Base-by-base conservation (phyloP, 768 basidiomycete genomes). In the Mycena leptocephala region DNA sequence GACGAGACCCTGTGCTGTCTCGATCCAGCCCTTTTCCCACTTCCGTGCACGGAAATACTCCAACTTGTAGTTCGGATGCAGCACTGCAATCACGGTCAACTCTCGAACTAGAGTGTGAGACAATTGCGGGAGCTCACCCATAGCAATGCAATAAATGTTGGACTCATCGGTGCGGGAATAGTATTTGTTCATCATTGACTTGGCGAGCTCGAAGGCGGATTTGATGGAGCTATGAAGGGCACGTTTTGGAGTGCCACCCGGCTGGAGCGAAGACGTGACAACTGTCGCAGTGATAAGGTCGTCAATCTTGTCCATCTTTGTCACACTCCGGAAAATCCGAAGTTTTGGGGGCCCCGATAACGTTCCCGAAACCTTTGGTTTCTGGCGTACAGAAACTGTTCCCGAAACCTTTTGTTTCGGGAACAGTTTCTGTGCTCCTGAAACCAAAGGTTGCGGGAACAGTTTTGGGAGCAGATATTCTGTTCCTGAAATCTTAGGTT, bases 271-370 rank as follows among this genome's bases (percentile, higher is more conserved):
- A 28, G 55, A 13, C 9, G 55, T 22, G 66, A 48, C 48, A 26
- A 64, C 30, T 2, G 41, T 70, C 1, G 20, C 58, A 22, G 78
- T 73, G 32, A 85, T 59, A 14, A 70, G 37, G 39, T 80, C 41
- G 59, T 86, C 81, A 20, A 86, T 83, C 24, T 74, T 63, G 56
- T 87, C 84, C 84, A 86, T 85, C 0, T 84, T 84, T n/a, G n/a
- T n/a, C n/a, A n/a, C n/a, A n/a, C n/a, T n/a, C n/a, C n/a, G n/a
- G n/a, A n/a, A n/a, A n/a, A n/a, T n/a, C n/a, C n/a, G n/a, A n/a
- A n/a, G n/a, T n/a, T n/a, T n/a, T n/a, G n/a, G n/a, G n/a, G n/a
- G n/a, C n/a, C n/a, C n/a, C n/a, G n/a, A n/a, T n/a, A n/a, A n/a
- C n/a, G n/a, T n/a, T n/a, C n/a, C n/a, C n/a, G n/a, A n/a, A n/a